Conservation (phyloP, 129 eudicot species). For the Artemisia tridentata region DNA sequence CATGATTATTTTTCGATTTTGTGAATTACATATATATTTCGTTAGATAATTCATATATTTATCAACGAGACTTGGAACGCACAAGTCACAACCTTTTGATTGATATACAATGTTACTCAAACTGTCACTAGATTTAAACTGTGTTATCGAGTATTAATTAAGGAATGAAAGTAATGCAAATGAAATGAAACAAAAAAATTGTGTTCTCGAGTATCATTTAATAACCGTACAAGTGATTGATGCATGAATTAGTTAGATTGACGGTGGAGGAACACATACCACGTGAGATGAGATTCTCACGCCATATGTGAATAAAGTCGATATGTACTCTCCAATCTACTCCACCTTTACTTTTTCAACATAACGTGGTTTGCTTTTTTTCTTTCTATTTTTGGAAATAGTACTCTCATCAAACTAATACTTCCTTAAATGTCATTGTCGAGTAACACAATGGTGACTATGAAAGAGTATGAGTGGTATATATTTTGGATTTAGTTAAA, state of each 20-base stretch:
- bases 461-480: background rate
- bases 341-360: background rate
- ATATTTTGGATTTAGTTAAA: background rate
- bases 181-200: too few relatives aligned
- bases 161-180: too few relatives aligned
- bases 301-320: slow-evolving; percentile 24
- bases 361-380: slow-evolving; percentile 17
- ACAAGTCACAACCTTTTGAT: too few relatives aligned
- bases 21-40: too few relatives aligned
- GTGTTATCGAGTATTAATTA: too few relatives aligned
- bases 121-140: too few relatives aligned
- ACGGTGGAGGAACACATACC: slow-evolving; percentile 21
- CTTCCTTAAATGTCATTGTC: background rate
- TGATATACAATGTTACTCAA: too few relatives aligned
- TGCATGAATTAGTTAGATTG: slow-evolving; percentile 14
- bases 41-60: too few relatives aligned
- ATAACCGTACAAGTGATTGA: too few relatives aligned
- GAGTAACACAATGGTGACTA: background rate
- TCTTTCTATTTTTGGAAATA: slow-evolving; percentile 21
- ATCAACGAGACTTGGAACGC: too few relatives aligned
- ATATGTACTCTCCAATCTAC: background rate
- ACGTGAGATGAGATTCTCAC: background rate
- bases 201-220: background rate
- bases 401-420: background rate
- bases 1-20: too few relatives aligned